Evolutionary conservation across 129 eudicot genomes (phyloP).

Genomic region (Chrysanthemum makinoi): DNA sequence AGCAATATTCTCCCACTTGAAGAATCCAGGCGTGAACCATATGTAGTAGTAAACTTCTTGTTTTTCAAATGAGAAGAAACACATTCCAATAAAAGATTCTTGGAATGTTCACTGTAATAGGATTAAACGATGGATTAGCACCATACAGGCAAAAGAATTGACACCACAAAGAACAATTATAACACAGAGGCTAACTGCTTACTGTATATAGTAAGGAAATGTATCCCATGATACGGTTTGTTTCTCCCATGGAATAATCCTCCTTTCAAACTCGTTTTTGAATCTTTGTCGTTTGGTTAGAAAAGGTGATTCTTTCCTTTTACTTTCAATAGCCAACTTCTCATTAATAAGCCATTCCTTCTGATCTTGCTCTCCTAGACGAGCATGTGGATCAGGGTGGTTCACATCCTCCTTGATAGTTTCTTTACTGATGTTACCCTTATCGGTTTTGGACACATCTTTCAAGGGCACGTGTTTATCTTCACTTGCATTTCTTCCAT

Average conservation of each 20-base stretch:
- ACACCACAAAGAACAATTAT: slow-evolving; percentile 6
- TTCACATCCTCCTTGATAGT: slow-evolving; percentile 31
- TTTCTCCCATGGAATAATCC: slow-evolving; percentile 90
- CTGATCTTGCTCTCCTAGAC: slow-evolving; percentile 87
- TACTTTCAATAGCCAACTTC: slow-evolving; percentile 78
- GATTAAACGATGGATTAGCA: slow-evolving; percentile 10
- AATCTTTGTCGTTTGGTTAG: slow-evolving; percentile 65
- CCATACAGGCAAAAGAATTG: slow-evolving; percentile 4
- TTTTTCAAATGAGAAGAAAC: slow-evolving; percentile 80
- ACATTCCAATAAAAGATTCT: slow-evolving; percentile 77
- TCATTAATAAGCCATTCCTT: slow-evolving; percentile 88
- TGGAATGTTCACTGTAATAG: slow-evolving; percentile 61
- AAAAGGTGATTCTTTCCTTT: slow-evolving; percentile 84
- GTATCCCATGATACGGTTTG: slow-evolving; percentile 86
- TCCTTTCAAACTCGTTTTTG: slow-evolving; percentile 73
- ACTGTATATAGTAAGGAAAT: slow-evolving; percentile 85
- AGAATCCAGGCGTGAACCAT: slow-evolving; percentile 72
- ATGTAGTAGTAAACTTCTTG: slow-evolving; percentile 57
- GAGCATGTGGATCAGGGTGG: slow-evolving; percentile 73
- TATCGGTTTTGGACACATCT: slow-evolving; percentile 45
- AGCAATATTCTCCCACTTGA: slow-evolving; percentile 90
- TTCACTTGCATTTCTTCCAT: slow-evolving; percentile 73
- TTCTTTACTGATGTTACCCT: slow-evolving; percentile 32
- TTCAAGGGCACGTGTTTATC: slow-evolving; percentile 52
- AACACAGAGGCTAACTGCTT: slow-evolving; percentile 38